Evolutionary conservation across 2,329 filamentous ascomycete genomes (phyloP).

Genomic region (Arthrobotrys iridis): DNA sequence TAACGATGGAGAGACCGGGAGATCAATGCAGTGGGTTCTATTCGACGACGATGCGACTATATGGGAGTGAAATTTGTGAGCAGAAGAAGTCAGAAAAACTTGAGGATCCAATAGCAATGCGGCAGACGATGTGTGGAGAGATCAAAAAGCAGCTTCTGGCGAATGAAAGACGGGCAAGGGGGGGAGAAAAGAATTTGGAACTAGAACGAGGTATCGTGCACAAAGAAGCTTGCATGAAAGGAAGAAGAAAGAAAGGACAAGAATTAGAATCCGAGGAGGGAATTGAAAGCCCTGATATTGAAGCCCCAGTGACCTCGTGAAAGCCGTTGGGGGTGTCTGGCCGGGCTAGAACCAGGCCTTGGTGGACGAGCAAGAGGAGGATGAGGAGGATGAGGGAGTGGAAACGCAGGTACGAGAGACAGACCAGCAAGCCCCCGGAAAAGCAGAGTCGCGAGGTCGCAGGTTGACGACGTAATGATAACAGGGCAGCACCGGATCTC

Average conservation of each 20-base stretch:
- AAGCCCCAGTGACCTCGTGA: not conserved
- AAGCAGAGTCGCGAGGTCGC: conserved; percentile 19
- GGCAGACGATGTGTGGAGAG: conserved; percentile 46
- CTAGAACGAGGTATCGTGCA: conserved; percentile 10
- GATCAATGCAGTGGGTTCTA: conserved; percentile 50
- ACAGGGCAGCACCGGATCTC: no score
- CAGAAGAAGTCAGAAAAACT: conserved; percentile 26
- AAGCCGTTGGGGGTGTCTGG: conserved; percentile 18
- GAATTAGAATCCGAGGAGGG: not conserved
- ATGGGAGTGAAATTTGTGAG: conserved; percentile 38
- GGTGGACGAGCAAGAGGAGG: not conserved
- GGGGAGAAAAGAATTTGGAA: no score
- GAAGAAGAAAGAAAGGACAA: conserved; percentile 19
- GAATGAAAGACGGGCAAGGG: conserved; percentile 43
- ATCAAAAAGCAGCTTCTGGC: conserved; percentile 37
- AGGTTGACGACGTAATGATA: conserved; percentile 3
- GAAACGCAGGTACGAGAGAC: conserved; percentile 52
- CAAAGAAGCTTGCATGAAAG: conserved; percentile 31
- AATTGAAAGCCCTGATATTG: conserved; percentile 28
- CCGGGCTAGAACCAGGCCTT: not conserved
- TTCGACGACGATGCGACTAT: conserved; percentile 52
- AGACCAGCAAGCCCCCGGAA: conserved; percentile 34
- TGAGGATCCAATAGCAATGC: conserved; percentile 51
- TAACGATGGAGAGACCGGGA: conserved; percentile 38
- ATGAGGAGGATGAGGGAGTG: not conserved